Evolutionary conservation across 441 rosid genomes (phyloP).

Genomic region (Manihot esculenta): DNA sequence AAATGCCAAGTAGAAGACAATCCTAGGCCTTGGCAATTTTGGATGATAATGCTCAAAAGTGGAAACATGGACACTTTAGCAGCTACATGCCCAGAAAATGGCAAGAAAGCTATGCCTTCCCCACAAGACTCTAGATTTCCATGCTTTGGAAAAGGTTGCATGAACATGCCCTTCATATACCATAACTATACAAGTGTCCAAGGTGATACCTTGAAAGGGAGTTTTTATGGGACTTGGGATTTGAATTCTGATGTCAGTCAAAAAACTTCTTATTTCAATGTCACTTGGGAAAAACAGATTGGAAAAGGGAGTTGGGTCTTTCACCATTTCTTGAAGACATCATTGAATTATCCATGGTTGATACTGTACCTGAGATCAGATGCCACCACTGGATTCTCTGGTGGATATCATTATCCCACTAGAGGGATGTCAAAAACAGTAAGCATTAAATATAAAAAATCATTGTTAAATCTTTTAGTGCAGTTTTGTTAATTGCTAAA

Average conservation of each 20-base stretch:
- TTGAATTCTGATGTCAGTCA: slow-evolving; percentile 34
- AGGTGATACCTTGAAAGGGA: slow-evolving; percentile 42
- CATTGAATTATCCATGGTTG: slow-evolving; percentile 71
- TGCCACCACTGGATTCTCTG: slow-evolving; percentile 61
- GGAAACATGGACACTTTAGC: slow-evolving; percentile 61
- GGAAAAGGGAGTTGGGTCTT: slow-evolving; percentile 64
- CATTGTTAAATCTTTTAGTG: too few relatives aligned
- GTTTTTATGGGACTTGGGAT: slow-evolving; percentile 23
- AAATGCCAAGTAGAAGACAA: slow-evolving; percentile 57
- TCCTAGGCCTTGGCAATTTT: slow-evolving; percentile 69
- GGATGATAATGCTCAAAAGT: slow-evolving; percentile 80
- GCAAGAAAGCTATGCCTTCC: slow-evolving; percentile 45
- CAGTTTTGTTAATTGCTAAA: too few relatives aligned
- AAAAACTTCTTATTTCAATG: slow-evolving; percentile 45
- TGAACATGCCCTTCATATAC: slow-evolving; percentile 60
- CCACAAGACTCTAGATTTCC: slow-evolving; percentile 50
- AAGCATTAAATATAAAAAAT: too few relatives aligned
- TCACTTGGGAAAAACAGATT: slow-evolving; percentile 58
- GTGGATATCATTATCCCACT: slow-evolving; percentile 66
- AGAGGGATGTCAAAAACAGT: slow-evolving; percentile 62
- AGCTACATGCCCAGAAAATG: slow-evolving; percentile 56
- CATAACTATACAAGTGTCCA: slow-evolving; percentile 50
- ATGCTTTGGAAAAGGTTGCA: slow-evolving; percentile 67
- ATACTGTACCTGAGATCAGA: slow-evolving; percentile 79
- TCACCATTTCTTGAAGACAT: slow-evolving; percentile 61